phyloP scores from a whole-genome alignment of 805 yeast species.

The Nakazawaea sp. region DNA sequence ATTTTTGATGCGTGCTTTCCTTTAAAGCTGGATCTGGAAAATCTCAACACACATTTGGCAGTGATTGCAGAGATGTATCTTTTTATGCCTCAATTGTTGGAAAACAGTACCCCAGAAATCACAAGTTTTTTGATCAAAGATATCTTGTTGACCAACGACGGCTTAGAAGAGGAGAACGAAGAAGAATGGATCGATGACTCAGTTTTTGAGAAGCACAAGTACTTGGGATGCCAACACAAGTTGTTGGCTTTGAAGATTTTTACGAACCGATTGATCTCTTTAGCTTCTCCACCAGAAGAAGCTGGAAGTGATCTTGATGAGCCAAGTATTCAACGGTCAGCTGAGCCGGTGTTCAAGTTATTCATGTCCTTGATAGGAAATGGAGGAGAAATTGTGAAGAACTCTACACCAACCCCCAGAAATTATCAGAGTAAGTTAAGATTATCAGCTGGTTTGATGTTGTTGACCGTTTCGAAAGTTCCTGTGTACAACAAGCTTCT shows the following conservation, averaged over 20 bases:
- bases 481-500: conserved; percentile 47
- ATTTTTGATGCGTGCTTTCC: conserved; percentile 44
- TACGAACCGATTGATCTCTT: conserved; percentile 8
- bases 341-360: conserved; percentile 61
- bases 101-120: conserved; percentile 48
- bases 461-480: conserved; percentile 57
- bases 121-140: conserved; percentile 56
- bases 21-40: conserved; percentile 27
- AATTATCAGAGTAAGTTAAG: conserved; percentile 55
- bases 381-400: conserved; percentile 68
- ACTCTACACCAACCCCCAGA: conserved; percentile 54
- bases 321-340: conserved; percentile 32
- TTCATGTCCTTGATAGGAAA: conserved; percentile 60
- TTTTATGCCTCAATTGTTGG: conserved; percentile 40
- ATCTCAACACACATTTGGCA: conserved; percentile 51
- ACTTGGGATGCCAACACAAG: conserved; percentile 38
- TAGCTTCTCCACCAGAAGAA: neutral
- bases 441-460: conserved; percentile 56
- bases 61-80: conserved; percentile 53
- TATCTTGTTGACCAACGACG: conserved; percentile 47
- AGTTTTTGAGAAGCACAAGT: conserved; percentile 24
- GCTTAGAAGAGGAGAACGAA: conserved; percentile 19
- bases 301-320: conserved; percentile 17
- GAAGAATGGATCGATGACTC: conserved; percentile 43
- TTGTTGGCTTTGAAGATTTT: conserved; percentile 22